Conservation (phyloP, 2,329 filamentous ascomycete genomes). For the Clarireedia sp. region DNA sequence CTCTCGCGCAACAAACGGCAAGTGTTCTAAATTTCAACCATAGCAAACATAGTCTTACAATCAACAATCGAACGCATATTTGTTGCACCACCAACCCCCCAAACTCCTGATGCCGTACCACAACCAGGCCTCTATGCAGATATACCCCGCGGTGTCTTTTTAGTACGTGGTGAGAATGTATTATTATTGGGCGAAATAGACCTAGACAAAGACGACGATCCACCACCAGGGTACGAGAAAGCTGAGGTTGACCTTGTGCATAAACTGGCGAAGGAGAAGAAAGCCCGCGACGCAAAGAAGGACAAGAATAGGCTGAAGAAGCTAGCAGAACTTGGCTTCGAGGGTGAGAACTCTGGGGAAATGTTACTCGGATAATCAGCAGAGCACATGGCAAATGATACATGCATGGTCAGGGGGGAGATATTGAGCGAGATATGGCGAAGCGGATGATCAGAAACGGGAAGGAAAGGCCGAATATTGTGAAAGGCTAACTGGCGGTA, state of each 20-base stretch:
- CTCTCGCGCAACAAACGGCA: slow-evolving; percentile 4
- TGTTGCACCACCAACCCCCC: slow-evolving; percentile 37
- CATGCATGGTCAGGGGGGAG: neutral
- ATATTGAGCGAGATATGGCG: slow-evolving; percentile 18
- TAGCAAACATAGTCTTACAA: slow-evolving; percentile 91
- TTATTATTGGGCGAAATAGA: slow-evolving; percentile 92
- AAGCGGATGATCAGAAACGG: slow-evolving; percentile 8
- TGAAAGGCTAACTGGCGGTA: slow-evolving; percentile 10
- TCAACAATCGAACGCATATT: slow-evolving; percentile 88
- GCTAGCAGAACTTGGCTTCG: slow-evolving; percentile 73
- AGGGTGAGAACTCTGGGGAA: slow-evolving; percentile 75
- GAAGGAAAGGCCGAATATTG: slow-evolving; percentile 9
- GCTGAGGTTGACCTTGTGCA: slow-evolving; percentile 64
- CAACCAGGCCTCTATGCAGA: slow-evolving; percentile 65
- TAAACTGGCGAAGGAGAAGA: slow-evolving; percentile 64
- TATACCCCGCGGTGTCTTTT: slow-evolving; percentile 75
- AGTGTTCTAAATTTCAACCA: slow-evolving; percentile 4
- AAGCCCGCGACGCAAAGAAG: slow-evolving; percentile 57
- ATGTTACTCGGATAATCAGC: slow-evolving; percentile 50
- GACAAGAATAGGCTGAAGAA: slow-evolving; percentile 68
- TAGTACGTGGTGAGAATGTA: slow-evolving; percentile 96
- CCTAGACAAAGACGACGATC: slow-evolving; percentile 87
- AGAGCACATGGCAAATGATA: neutral
- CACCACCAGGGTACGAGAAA: slow-evolving; percentile 58
- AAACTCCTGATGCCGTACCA: slow-evolving; percentile 22